Percentiles rank a stretch among this genome's conserved stretches.
Evolutionary conservation across 305 asterid genomes (phyloP).

Genomic region (Euphrasia arctica): DNA sequence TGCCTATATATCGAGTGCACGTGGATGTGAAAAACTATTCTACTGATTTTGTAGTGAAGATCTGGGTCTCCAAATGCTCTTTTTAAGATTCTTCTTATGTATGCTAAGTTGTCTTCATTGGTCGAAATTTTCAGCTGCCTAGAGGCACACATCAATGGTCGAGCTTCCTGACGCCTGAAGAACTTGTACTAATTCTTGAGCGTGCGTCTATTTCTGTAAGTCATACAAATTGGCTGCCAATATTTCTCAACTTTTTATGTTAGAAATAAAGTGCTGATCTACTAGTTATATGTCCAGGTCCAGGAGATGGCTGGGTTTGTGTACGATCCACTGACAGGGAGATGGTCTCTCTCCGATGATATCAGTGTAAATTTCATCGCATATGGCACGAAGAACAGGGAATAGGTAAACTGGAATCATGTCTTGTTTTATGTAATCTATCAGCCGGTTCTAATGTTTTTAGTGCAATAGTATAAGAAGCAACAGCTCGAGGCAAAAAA

Average conservation of each 20-base stretch:
- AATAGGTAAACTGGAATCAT: not conserved
- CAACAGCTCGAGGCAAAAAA: not conserved
- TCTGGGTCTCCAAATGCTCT: not conserved
- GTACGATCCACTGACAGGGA: constrained; percentile 67
- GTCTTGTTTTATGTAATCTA: not conserved
- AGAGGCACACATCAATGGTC: constrained; percentile 85
- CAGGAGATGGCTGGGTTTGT: constrained; percentile 76
- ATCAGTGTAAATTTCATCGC: constrained; percentile 74
- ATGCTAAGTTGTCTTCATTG: not conserved
- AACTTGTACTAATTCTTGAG: constrained; percentile 65
- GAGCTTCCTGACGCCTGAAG: constrained; percentile 82
- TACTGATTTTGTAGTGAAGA: not conserved
- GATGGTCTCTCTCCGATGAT: constrained; percentile 79
- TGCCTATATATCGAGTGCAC: no score
- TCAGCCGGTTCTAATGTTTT: not conserved
- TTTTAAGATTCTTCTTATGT: not conserved
- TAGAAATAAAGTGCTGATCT: constrained; percentile 13
- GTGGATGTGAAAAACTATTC: no score
- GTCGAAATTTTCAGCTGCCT: constrained; percentile 54
- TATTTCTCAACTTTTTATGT: not conserved
- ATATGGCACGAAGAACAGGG: not conserved
- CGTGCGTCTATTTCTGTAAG: constrained; percentile 73
- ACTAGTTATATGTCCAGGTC: constrained; percentile 41
- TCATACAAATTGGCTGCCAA: not conserved
- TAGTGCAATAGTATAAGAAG: not conserved